Evolutionary conservation across 495 filamentous ascomycete genomes (phyloP).

Genomic region (Neurospora sp.): DNA sequence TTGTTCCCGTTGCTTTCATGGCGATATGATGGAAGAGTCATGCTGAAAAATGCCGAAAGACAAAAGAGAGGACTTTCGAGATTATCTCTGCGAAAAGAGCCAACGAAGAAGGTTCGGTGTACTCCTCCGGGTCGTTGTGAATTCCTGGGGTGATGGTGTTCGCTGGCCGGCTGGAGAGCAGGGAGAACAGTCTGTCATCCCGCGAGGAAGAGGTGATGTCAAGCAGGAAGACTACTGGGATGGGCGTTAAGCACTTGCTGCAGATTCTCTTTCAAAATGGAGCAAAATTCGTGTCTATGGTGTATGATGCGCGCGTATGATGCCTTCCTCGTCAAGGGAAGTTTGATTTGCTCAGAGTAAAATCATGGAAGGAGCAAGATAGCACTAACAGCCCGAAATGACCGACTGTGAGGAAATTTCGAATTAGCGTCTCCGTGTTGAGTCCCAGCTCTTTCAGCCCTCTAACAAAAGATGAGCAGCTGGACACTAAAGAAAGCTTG

Average conservation of each 20-base stretch:
- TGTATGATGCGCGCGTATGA: neutral
- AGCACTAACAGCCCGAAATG: neutral
- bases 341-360: neutral
- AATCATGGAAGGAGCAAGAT: neutral
- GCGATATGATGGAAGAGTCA: neutral
- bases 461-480: neutral
- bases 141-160: neutral
- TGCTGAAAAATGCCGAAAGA: neutral
- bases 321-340: neutral
- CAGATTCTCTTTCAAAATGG: neutral
- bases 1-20: neutral
- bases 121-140: neutral
- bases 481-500: neutral
- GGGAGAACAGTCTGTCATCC: neutral
- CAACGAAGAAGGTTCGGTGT: neutral
- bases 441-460: neutral
- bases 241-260: neutral
- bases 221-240: neutral
- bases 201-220: neutral
- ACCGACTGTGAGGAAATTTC: neutral
- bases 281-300: neutral
- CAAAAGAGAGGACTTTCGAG: neutral
- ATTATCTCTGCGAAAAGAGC: neutral
- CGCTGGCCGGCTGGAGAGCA: neutral
- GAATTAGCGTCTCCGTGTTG: neutral